These are phyloP conservation scores for Penicillium soppii DNA, from an alignment of 495 filamentous ascomycete genomes.

Conservation along the genomic window DNA sequence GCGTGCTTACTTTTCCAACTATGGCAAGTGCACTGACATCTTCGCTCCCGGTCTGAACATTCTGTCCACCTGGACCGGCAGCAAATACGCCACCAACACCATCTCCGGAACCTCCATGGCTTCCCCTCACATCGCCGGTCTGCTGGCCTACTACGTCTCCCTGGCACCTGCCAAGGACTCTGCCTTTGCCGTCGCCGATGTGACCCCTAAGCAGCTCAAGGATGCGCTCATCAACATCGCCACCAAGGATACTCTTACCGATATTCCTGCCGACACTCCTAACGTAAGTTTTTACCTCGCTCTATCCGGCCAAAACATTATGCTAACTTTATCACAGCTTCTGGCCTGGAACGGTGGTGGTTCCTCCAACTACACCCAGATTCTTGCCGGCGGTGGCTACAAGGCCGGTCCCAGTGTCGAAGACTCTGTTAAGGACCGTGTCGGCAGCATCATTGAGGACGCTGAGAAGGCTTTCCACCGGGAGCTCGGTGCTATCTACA, in stretches of 20 bases:
- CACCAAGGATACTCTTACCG: constrained; percentile 74
- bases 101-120: constrained; percentile 99
- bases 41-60: constrained; percentile 98
- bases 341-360: constrained; percentile 99
- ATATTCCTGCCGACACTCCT: constrained; percentile 81
- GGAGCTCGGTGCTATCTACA: constrained; percentile 47
- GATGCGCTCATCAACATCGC: constrained; percentile 78
- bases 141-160: constrained; percentile 96
- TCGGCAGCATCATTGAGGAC: constrained; percentile 33
- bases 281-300: constrained; percentile 54
- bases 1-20: constrained; percentile 99
- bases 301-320: neutral
- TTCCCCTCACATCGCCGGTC: constrained; percentile 93
- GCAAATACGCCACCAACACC: constrained; percentile 90
- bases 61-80: constrained; percentile 95
- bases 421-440: constrained; percentile 23
- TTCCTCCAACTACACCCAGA: constrained; percentile 82
- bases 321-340: constrained; percentile 56
- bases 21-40: constrained; percentile 98
- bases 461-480: constrained; percentile 38
- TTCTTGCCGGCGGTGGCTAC: constrained; percentile 65
- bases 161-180: constrained; percentile 88
- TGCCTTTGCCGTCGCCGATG: constrained; percentile 80
- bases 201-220: constrained; percentile 96
- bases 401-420: constrained; percentile 24